Evolutionary conservation across 2,329 filamentous ascomycete species (phyloP).

Genomic region (Nannizziopsis barbatae): DNA sequence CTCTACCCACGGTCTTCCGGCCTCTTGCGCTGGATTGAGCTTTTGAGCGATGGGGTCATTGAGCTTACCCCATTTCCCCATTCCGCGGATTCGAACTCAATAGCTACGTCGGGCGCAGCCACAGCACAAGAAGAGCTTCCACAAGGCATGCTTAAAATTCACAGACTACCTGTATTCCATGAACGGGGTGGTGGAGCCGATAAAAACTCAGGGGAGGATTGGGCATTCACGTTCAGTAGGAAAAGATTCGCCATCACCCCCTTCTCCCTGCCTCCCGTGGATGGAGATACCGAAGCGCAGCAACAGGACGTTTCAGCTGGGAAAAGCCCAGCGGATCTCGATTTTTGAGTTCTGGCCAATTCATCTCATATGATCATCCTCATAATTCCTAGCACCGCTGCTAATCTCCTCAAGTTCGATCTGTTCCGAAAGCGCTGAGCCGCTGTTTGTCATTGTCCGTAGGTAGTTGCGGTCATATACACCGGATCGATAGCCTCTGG

Average conservation of each 20-base stretch:
- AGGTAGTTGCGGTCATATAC: slow-evolving; percentile 48
- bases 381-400: slow-evolving; percentile 27
- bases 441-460: slow-evolving; percentile 44
- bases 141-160: slow-evolving; percentile 75
- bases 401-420: slow-evolving; percentile 54
- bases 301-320: slow-evolving; percentile 30
- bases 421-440: slow-evolving; percentile 47
- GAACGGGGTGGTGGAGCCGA: slow-evolving; percentile 75
- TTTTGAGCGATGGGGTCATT: slow-evolving; percentile 71
- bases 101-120: slow-evolving; percentile 42
- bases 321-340: slow-evolving; percentile 46
- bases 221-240: slow-evolving; percentile 80
- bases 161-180: slow-evolving; percentile 71
- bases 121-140: slow-evolving; percentile 59
- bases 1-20: slow-evolving; percentile 67
- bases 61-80: slow-evolving; percentile 68
- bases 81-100: slow-evolving; percentile 37
- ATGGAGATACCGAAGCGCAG: slow-evolving; percentile 58
- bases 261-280: slow-evolving; percentile 77
- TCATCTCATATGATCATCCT: slow-evolving; percentile 14
- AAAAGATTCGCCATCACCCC: slow-evolving; percentile 75
- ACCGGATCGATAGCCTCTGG: slow-evolving; percentile 33
- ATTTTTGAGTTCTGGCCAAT: slow-evolving; percentile 45
- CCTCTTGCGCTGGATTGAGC: slow-evolving; percentile 74
- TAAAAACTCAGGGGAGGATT: slow-evolving; percentile 63